Conservation (phyloP, 495 filamentous ascomycete genomes). For the Podospora conica region DNA sequence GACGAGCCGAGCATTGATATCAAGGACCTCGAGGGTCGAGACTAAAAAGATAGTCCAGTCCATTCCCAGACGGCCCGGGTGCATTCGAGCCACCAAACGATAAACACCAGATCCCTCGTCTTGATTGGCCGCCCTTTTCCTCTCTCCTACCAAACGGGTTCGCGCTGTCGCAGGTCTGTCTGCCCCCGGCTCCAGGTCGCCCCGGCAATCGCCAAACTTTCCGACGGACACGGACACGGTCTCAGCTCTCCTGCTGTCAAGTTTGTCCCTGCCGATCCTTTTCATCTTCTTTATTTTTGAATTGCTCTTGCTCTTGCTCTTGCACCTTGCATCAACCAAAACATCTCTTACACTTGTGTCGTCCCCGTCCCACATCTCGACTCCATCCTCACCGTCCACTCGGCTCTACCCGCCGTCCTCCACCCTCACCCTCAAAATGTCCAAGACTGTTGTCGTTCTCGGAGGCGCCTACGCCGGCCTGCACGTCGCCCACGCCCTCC, state of each 20-base stretch:
- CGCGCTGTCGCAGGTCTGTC: too few relatives aligned
- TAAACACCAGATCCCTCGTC: not conserved
- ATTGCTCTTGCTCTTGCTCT: not conserved
- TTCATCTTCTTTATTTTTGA: not conserved
- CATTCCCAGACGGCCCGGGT: too few relatives aligned
- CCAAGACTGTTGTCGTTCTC: constrained; percentile 46
- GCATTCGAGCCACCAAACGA: not conserved
- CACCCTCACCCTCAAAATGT: constrained; percentile 27
- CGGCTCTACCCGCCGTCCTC: constrained; percentile 7
- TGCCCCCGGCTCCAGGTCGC: not conserved
- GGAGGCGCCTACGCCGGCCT: constrained; percentile 50
- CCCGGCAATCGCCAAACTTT: not conserved
- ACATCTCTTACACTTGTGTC: not conserved
- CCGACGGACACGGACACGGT: not conserved
- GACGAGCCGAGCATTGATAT: too few relatives aligned
- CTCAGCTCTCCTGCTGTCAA: too few relatives aligned
- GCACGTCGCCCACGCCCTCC: constrained; percentile 46
- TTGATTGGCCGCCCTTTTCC: not conserved
- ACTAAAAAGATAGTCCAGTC: too few relatives aligned
- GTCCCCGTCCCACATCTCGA: not conserved
- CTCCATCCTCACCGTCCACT: not conserved
- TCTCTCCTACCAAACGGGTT: too few relatives aligned
- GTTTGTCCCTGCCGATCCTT: not conserved
- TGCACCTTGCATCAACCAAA: too few relatives aligned
- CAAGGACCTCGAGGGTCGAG: not conserved